Conservation (phyloP, 2,329 filamentous ascomycete genomes). For the Hypoxylon sp. region DNA sequence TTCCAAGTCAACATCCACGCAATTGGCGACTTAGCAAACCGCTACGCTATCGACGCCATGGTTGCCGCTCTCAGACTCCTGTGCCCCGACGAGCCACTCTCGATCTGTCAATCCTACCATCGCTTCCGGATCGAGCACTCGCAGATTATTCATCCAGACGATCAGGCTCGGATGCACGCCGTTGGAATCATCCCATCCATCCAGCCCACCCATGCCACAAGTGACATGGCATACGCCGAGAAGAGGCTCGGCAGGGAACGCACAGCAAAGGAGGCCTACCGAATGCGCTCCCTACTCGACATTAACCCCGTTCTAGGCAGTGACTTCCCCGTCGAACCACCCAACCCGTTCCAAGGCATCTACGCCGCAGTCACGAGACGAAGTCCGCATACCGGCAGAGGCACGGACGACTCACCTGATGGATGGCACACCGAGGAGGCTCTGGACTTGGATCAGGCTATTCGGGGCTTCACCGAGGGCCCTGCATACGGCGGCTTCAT, state of each 20-base stretch:
- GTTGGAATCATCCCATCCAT: slow-evolving; percentile 77
- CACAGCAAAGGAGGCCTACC: slow-evolving; percentile 71
- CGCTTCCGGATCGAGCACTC: slow-evolving; percentile 80
- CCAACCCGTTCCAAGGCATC: slow-evolving; percentile 76
- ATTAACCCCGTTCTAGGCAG: slow-evolving; percentile 72
- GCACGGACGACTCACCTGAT: slow-evolving; percentile 61
- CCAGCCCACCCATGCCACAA: slow-evolving; percentile 80
- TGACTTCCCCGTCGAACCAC: slow-evolving; percentile 80
- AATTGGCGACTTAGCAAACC: slow-evolving; percentile 79
- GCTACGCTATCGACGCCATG: slow-evolving; percentile 74
- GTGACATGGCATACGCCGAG: slow-evolving; percentile 78
- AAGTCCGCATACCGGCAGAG: slow-evolving; percentile 69
- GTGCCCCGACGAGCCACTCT: slow-evolving; percentile 63
- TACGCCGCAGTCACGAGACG: slow-evolving; percentile 76
- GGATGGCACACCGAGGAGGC: slow-evolving; percentile 75
- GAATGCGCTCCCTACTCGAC: slow-evolving; percentile 74
- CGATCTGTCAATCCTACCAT: slow-evolving; percentile 66
- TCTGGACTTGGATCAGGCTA: slow-evolving; percentile 70
- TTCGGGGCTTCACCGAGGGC: slow-evolving; percentile 73
- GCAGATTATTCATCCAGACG: slow-evolving; percentile 77
- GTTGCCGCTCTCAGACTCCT: slow-evolving; percentile 67
- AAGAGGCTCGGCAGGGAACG: slow-evolving; percentile 70
- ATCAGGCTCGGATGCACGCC: slow-evolving; percentile 71
- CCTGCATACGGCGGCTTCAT: slow-evolving; percentile 72
- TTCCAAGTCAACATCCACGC: slow-evolving; percentile 82